Evolutionary conservation across 371 early-diverging fungal genomes (phyloP).

Genomic region (Gilbertella persicaria): DNA sequence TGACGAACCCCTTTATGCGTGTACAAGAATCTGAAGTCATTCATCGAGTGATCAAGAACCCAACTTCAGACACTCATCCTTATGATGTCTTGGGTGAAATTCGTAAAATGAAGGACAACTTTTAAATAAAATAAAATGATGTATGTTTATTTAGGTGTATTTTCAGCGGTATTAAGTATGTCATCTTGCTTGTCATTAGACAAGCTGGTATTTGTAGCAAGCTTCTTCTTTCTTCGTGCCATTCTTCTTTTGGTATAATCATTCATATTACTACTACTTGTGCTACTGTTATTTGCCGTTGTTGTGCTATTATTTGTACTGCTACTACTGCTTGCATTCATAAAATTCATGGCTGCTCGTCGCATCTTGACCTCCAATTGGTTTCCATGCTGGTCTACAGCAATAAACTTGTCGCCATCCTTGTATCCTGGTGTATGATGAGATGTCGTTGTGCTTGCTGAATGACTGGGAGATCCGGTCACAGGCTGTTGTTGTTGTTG

Average conservation of each 20-base stretch:
- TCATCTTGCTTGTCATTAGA: neutral
- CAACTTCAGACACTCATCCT: conserved; percentile 9
- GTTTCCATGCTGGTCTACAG: conserved; percentile 46
- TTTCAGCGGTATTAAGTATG: neutral
- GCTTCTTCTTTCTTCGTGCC: conserved; percentile 19
- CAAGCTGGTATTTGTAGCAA: neutral
- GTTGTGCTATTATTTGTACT: conserved; percentile 8
- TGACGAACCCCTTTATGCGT: conserved; percentile 89
- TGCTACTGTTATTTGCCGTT: neutral
- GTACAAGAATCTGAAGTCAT: conserved; percentile 37
- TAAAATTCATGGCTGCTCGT: conserved; percentile 20
- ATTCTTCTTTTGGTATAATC: conserved; percentile 24
- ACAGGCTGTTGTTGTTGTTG: conserved; percentile 1
- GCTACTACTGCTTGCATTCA: conserved; percentile 6
- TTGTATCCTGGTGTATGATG: conserved; percentile 29
- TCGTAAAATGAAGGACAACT: conserved; percentile 48
- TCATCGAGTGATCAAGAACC: conserved; percentile 4
- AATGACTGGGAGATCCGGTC: conserved; percentile 15
- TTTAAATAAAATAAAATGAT: conserved; percentile 22
- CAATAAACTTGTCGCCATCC: conserved; percentile 47
- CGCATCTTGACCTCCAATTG: conserved; percentile 50
- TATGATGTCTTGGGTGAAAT: conserved; percentile 37
- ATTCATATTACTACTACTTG: conserved; percentile 4
- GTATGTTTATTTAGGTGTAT: conserved; percentile 4
- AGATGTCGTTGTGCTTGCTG: conserved; percentile 9